A percentile compares a stretch with the other conserved stretches of the same genome.
Evolutionary conservation across 148 eudicot species (phyloP).

Genomic region (Cornus suecica): DNA sequence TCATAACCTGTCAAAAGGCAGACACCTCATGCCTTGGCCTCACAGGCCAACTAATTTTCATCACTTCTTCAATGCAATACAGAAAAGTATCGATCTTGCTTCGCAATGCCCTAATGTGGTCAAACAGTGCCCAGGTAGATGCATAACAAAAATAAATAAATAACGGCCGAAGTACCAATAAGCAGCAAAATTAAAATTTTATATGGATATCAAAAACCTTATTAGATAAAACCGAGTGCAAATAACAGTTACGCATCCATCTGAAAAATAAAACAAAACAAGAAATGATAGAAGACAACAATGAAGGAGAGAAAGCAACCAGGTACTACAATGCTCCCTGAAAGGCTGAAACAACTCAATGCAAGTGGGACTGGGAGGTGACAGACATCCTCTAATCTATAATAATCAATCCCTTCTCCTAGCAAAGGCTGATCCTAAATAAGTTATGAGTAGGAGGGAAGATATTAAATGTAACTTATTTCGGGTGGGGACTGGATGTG

Average conservation of each 20-base stretch:
- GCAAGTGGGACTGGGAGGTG: no score
- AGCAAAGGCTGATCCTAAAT: background rate
- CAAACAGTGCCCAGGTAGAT: background rate
- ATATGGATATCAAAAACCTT: background rate
- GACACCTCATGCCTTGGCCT: background rate
- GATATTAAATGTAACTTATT: background rate
- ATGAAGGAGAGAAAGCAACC: conserved; percentile 3
- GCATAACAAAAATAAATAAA: background rate
- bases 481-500: background rate
- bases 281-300: background rate
- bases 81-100: background rate
- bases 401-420: background rate
- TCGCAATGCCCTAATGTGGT: background rate
- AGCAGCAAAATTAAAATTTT: background rate
- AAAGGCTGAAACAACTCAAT: no score
- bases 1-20: background rate
- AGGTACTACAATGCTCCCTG: no score
- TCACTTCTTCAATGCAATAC: no score
- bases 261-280: background rate
- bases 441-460: conserved; percentile 1
- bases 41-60: background rate
- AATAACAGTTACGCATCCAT: background rate
- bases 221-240: background rate
- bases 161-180: background rate
- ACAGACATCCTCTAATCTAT: no score